Base-by-base conservation (phyloP, 176 grass and related monocot genomes). In the Musa troglodytarum region DNA sequence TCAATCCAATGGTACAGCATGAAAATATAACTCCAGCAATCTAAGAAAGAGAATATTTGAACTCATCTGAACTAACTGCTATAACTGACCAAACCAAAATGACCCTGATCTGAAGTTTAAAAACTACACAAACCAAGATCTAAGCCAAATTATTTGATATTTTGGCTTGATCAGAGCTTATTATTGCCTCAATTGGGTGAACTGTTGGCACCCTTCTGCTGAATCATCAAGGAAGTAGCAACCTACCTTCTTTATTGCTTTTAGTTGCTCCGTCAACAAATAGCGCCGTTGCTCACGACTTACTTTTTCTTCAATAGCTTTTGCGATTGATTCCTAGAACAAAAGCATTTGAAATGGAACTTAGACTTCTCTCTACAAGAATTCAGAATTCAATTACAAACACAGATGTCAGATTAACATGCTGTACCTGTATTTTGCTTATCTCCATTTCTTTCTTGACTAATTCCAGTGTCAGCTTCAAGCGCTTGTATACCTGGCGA, bases 371-470 rank as follows among this genome's bases (percentile, higher is more conserved):
- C 34, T 6, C 34, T 43, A 43, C 4, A 43, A 58, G 6, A 80
- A 65, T 71, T 64, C 23, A 77, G 68, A 13, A 53, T 81, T 63
- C 28, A 28, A 75, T 14, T 26, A 73, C 0, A 65, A 54, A 25
- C 71, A 77, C 14, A 52, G 34, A 43, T 6, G 34, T 29, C 49
- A 51, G 58, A 10, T 21, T 26, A 3, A 9, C 5, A 28, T 72
- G 26, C 57, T 8, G 9, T 86, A 93, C 95, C 95, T 99, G 95
- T 81, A 99, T 72, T 83, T 86, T 99, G 82, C 86, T 99, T 79
- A 99, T 99, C 81, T 99, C 95, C 88, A 99, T 87, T 76, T 99
- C 95, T 86, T 94, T 99, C 83, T 99, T 99, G 66, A 99, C 69
- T 79, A 99, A 82, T 66, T 99, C 95, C 29, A 99, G 90, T 56